Evolutionary conservation across 345 rosid genomes (phyloP).

Genomic region (Sonneratia alba): DNA sequence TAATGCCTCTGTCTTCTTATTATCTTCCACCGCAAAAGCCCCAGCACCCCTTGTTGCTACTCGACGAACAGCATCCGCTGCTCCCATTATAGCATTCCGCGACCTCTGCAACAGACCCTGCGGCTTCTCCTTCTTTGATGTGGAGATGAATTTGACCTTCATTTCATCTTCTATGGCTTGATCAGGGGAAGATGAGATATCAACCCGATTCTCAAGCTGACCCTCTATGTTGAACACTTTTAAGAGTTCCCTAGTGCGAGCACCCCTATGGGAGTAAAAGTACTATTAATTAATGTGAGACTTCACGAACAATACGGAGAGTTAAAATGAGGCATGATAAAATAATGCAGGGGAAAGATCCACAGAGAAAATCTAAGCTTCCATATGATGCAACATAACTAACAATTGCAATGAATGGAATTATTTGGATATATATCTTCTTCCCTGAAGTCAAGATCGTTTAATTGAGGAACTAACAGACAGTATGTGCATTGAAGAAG

Average conservation of each 20-base stretch:
- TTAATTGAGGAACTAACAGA: too few relatives aligned
- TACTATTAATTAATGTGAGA: background rate
- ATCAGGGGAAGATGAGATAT: constrained; percentile 44
- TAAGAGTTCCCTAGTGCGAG: constrained; percentile 82
- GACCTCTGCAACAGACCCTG: constrained; percentile 93
- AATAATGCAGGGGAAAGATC: background rate
- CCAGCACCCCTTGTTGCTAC: constrained; percentile 90
- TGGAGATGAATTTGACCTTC: constrained; percentile 65
- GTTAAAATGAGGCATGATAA: background rate
- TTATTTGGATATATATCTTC: too few relatives aligned
- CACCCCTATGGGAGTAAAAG: constrained; percentile 52
- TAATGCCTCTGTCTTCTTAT: constrained; percentile 79
- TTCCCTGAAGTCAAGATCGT: too few relatives aligned
- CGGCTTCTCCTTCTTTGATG: constrained; percentile 81
- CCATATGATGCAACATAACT: background rate
- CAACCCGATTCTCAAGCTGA: constrained; percentile 73
- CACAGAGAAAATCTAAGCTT: background rate
- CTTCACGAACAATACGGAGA: background rate
- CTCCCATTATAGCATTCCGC: constrained; percentile 97
- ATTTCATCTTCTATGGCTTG: constrained; percentile 66
- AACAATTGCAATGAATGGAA: background rate
- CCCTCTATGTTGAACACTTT: constrained; percentile 93
- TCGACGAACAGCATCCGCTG: constrained; percentile 93
- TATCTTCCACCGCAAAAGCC: constrained; percentile 62
- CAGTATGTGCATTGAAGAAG: background rate